phyloP scores from a whole-genome alignment of 768 basidiomycete species.

The Auriculariales sp. region DNA sequence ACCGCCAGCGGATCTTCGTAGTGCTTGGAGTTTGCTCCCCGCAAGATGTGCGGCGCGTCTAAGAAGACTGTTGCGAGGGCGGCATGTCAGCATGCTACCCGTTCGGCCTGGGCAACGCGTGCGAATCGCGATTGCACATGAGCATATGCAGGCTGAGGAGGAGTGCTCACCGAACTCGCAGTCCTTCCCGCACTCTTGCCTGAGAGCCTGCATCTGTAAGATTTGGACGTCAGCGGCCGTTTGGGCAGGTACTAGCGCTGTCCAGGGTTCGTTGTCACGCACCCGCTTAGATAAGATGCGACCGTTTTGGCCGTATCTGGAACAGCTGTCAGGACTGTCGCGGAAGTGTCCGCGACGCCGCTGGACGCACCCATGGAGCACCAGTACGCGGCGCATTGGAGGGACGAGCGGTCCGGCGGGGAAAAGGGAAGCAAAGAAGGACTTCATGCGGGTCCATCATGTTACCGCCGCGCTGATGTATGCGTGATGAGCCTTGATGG shows the following conservation, averaged over 20 bases:
- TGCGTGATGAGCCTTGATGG: too few relatives aligned
- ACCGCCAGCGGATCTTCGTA: too few relatives aligned
- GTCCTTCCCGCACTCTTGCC: slow-evolving; percentile 50
- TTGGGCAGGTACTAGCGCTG: background rate
- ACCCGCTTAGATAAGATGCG: slow-evolving; percentile 59
- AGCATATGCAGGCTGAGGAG: background rate
- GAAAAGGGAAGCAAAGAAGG: too few relatives aligned
- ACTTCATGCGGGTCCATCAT: too few relatives aligned
- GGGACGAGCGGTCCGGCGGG: too few relatives aligned
- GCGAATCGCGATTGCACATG: background rate
- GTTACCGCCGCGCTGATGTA: too few relatives aligned
- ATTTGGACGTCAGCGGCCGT: background rate
- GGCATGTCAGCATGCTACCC: too few relatives aligned
- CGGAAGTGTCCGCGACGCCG: too few relatives aligned
- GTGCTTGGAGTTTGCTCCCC: slow-evolving; percentile 5
- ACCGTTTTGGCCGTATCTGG: slow-evolving; percentile 63
- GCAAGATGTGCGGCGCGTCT: background rate
- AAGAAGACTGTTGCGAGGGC: slow-evolving; percentile 2
- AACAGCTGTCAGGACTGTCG: too few relatives aligned
- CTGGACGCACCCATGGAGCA: too few relatives aligned
- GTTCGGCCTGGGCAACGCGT: too few relatives aligned
- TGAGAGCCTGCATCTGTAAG: slow-evolving; percentile 49
- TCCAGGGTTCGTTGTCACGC: slow-evolving; percentile 10
- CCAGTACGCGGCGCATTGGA: too few relatives aligned
- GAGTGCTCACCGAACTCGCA: slow-evolving; percentile 43